Conservation (phyloP, 352 stramenopile species). For the Phytophthora hibernalis region DNA sequence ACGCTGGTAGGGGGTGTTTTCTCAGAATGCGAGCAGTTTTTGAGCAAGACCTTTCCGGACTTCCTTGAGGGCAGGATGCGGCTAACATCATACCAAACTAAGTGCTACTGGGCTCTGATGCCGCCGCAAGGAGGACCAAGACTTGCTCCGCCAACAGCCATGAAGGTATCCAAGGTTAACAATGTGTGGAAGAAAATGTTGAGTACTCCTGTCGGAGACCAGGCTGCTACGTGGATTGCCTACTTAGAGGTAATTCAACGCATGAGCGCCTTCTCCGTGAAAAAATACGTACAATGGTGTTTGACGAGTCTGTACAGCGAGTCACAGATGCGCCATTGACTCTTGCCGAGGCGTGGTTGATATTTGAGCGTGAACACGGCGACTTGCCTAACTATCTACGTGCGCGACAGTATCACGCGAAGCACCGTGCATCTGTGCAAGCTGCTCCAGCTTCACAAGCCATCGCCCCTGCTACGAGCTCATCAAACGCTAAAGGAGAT, state of each 20-base stretch:
- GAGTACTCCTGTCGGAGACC: slow-evolving; percentile 17
- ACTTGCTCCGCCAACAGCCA: neutral
- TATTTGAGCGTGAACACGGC: slow-evolving; percentile 65
- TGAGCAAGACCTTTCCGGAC: slow-evolving; percentile 41
- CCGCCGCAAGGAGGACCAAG: slow-evolving; percentile 7
- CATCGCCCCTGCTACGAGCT: neutral
- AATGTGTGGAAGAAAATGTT: slow-evolving; percentile 44
- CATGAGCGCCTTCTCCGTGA: slow-evolving; percentile 28
- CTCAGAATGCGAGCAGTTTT: slow-evolving; percentile 39
- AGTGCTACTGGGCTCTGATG: slow-evolving; percentile 48
- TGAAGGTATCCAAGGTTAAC: slow-evolving; percentile 37
- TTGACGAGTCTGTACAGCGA: slow-evolving; percentile 42
- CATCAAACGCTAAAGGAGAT: slow-evolving; percentile 7
- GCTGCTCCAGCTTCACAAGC: neutral
- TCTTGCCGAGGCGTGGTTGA: slow-evolving; percentile 52
- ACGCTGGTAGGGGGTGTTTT: slow-evolving; percentile 43
- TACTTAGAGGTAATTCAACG: slow-evolving; percentile 54
- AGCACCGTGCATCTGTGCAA: slow-evolving; percentile 22
- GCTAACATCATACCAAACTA: slow-evolving; percentile 59
- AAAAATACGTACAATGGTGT: slow-evolving; percentile 45
- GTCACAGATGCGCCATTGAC: slow-evolving; percentile 42
- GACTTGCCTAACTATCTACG: slow-evolving; percentile 43
- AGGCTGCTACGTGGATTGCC: slow-evolving; percentile 50
- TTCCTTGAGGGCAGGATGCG: slow-evolving; percentile 40
- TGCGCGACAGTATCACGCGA: slow-evolving; percentile 39